These are phyloP conservation scores for Nakazawaea wyomingensis DNA, from an alignment of 805 yeast genomes.

Conservation along the genomic window DNA sequence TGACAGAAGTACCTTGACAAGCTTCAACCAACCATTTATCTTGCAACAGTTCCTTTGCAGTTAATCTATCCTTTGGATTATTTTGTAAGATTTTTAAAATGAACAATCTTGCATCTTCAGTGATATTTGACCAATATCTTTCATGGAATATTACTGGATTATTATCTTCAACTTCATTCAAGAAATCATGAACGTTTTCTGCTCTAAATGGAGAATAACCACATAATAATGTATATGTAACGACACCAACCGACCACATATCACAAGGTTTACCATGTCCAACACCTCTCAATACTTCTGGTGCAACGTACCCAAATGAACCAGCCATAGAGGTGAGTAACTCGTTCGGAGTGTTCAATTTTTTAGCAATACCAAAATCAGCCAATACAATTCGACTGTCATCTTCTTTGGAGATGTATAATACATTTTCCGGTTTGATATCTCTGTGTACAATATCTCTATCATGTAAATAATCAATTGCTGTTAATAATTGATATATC, in stretches of 20 bases:
- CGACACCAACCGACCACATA: conserved; percentile 93
- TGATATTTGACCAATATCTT: conserved; percentile 80
- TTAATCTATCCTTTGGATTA: conserved; percentile 64
- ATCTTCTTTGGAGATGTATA: conserved; percentile 58
- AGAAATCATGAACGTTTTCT: conserved; percentile 74
- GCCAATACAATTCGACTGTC: conserved; percentile 80
- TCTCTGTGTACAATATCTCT: conserved; percentile 87
- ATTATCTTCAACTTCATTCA: conserved; percentile 70
- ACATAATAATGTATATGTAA: conserved; percentile 81
- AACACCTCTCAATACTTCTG: conserved; percentile 74
- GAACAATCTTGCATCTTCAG: conserved; percentile 75
- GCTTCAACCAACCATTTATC: conserved; percentile 73
- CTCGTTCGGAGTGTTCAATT: conserved; percentile 54
- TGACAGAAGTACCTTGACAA: conserved; percentile 32
- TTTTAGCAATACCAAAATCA: conserved; percentile 93
- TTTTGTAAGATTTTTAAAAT: conserved; percentile 65
- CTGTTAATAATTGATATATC: conserved; percentile 68
- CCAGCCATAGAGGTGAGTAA: conserved; percentile 61
- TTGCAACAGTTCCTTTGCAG: conserved; percentile 55
- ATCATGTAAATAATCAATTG: conserved; percentile 72
- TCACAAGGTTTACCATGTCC: conserved; percentile 97
- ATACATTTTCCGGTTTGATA: conserved; percentile 88
- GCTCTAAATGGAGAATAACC: conserved; percentile 92
- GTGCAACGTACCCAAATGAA: conserved; percentile 95
- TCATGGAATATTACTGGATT: conserved; percentile 80